phyloP scores from a whole-genome alignment of 2,329 filamentous ascomycete species.

The Blumeriella jaapii region DNA sequence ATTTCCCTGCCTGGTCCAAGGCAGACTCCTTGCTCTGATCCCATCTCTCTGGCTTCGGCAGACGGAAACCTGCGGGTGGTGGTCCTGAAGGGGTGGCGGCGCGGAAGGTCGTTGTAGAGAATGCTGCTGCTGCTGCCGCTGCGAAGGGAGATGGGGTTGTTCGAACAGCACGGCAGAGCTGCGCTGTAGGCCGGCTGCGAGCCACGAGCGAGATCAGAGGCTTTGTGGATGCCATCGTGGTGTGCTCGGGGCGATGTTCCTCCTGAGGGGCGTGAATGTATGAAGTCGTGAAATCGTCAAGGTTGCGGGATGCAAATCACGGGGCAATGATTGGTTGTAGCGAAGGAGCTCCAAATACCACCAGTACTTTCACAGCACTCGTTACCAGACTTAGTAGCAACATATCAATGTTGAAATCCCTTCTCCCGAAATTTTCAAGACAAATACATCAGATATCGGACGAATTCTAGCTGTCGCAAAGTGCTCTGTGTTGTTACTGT shows the following conservation, averaged over 20 bases:
- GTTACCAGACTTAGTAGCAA: neutral
- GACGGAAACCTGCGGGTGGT: conserved; percentile 70
- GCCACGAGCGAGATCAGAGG: conserved; percentile 28
- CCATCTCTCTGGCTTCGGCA: conserved; percentile 64
- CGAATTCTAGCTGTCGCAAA: too few relatives aligned
- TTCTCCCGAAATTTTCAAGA: neutral
- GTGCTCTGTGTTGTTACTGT: too few relatives aligned
- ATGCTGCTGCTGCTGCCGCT: conserved; percentile 17
- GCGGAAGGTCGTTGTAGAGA: conserved; percentile 24
- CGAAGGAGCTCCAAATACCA: conserved; percentile 14
- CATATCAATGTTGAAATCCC: neutral
- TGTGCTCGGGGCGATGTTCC: conserved; percentile 25
- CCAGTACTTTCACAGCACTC: neutral
- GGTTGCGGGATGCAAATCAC: conserved; percentile 4
- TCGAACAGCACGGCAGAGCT: conserved; percentile 20
- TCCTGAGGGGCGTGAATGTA: conserved; percentile 14
- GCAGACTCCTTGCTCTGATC: conserved; percentile 66
- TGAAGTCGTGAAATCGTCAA: conserved; percentile 6
- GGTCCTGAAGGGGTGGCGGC: conserved; percentile 61
- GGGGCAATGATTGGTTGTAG: conserved; percentile 17
- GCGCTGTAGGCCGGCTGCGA: conserved; percentile 24
- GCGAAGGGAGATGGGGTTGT: conserved; percentile 15
- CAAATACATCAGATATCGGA: too few relatives aligned
- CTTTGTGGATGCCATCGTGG: conserved; percentile 28
- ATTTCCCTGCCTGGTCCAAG: conserved; percentile 77